Conservation (phyloP, 2,329 filamentous ascomycete genomes). For the Chrysoporthe deuterocubensis region DNA sequence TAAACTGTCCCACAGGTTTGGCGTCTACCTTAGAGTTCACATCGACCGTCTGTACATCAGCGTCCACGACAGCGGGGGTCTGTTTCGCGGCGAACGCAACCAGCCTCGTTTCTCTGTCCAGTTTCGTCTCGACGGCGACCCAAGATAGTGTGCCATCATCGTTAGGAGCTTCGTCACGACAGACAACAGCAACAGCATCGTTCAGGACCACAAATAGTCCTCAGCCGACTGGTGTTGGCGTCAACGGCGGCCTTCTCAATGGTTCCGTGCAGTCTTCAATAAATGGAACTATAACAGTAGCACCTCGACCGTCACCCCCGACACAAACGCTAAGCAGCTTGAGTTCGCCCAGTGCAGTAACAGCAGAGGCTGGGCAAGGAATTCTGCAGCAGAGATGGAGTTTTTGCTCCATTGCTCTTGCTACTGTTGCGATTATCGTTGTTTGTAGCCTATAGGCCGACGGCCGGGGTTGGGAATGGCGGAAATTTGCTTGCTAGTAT, state of each 20-base stretch:
- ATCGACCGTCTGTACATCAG: slow-evolving; percentile 8
- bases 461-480: not conserved
- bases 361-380: not conserved
- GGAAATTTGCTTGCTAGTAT: too few relatives aligned
- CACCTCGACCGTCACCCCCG: not conserved
- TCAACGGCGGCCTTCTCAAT: not conserved
- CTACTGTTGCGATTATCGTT: not conserved
- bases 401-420: slow-evolving; percentile 1
- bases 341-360: not conserved
- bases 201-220: not conserved
- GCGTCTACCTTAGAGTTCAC: slow-evolving; percentile 6
- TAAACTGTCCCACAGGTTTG: slow-evolving; percentile 22
- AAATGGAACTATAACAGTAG: not conserved
- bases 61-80: not conserved
- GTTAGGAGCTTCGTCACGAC: not conserved
- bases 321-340: not conserved
- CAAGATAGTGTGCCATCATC: not conserved
- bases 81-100: slow-evolving; percentile 4
- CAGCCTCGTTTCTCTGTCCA: not conserved
- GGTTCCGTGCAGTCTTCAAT: not conserved
- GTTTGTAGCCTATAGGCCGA: not conserved
- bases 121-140: not conserved
- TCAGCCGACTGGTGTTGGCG: not conserved
- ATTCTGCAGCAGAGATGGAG: not conserved
- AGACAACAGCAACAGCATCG: not conserved